These are phyloP conservation scores for Agastache rugosa DNA, from an alignment of 257 asterid species.

Conservation along the genomic window DNA sequence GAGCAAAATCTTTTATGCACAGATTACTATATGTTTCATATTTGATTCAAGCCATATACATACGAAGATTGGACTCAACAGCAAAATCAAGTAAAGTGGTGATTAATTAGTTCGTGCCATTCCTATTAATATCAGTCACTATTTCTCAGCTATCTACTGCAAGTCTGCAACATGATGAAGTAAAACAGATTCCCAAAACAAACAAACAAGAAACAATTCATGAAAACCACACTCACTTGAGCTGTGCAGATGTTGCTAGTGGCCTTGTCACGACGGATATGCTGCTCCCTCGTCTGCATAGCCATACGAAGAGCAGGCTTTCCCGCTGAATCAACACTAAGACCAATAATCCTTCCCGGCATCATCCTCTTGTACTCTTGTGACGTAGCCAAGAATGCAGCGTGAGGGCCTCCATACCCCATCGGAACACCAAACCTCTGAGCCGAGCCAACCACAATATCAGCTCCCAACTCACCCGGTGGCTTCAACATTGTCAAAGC, in stretches of 20 bases:
- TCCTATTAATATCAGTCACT: conserved; percentile 4
- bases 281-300: conserved; percentile 99
- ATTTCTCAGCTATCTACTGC: neutral
- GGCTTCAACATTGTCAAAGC: conserved; percentile 94
- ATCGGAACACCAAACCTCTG: conserved; percentile 99
- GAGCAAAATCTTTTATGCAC: neutral
- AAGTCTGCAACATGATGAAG: neutral
- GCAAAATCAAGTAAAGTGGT: neutral
- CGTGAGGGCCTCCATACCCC: conserved; percentile 99
- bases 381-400: conserved; percentile 97
- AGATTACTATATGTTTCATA: neutral
- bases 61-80: neutral
- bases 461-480: conserved; percentile 94
- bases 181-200: neutral
- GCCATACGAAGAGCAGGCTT: conserved; percentile 99
- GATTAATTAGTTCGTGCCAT: too few relatives aligned
- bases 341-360: conserved; percentile 99
- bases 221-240: conserved; percentile 57
- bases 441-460: conserved; percentile 95
- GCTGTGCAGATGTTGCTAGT: conserved; percentile 99
- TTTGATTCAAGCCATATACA: conserved; percentile 11
- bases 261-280: conserved; percentile 97
- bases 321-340: conserved; percentile 92
- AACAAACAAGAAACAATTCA: neutral
- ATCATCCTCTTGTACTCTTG: conserved; percentile 99